phyloP scores from a whole-genome alignment of 768 basidiomycete genomes.

The Pleurotus cornucopiae region DNA sequence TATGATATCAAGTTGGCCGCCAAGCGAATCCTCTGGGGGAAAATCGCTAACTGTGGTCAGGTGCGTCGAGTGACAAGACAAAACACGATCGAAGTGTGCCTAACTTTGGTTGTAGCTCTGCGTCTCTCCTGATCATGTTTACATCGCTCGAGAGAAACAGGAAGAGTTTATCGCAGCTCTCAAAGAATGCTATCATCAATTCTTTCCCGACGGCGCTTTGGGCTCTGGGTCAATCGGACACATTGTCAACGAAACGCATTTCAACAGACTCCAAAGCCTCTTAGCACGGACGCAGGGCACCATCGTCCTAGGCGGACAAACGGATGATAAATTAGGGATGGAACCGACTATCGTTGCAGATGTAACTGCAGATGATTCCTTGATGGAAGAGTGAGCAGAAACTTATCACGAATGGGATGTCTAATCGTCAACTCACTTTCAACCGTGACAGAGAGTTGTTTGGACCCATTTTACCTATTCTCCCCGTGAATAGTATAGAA shows the following conservation, averaged over 20 bases:
- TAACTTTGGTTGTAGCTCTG: slow-evolving; percentile 45
- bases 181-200: slow-evolving; percentile 35
- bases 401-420: background rate
- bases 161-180: slow-evolving; percentile 43
- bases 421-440: background rate
- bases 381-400: slow-evolving; percentile 56
- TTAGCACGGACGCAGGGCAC: slow-evolving; percentile 52
- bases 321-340: slow-evolving; percentile 40
- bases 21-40: slow-evolving; percentile 64
- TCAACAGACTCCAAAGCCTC: slow-evolving; percentile 45
- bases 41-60: slow-evolving; percentile 64
- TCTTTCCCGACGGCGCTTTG: slow-evolving; percentile 54
- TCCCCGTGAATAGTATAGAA: slow-evolving; percentile 50
- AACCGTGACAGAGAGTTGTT: slow-evolving; percentile 60
- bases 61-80: slow-evolving; percentile 18
- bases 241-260: slow-evolving; percentile 54
- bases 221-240: slow-evolving; percentile 37
- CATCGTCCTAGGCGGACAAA: slow-evolving; percentile 48
- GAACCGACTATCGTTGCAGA: slow-evolving; percentile 59
- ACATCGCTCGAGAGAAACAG: slow-evolving; percentile 35
- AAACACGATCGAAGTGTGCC: no score
- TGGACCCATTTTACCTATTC: slow-evolving; percentile 64
- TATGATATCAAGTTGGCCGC: slow-evolving; percentile 49
- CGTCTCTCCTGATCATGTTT: slow-evolving; percentile 47
- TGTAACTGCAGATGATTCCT: slow-evolving; percentile 47